Percentiles rank a stretch among this genome's conserved stretches.
These are phyloP conservation scores for Cubamyces lactineus DNA, from an alignment of 768 basidiomycete genomes.

Conservation along the genomic window DNA sequence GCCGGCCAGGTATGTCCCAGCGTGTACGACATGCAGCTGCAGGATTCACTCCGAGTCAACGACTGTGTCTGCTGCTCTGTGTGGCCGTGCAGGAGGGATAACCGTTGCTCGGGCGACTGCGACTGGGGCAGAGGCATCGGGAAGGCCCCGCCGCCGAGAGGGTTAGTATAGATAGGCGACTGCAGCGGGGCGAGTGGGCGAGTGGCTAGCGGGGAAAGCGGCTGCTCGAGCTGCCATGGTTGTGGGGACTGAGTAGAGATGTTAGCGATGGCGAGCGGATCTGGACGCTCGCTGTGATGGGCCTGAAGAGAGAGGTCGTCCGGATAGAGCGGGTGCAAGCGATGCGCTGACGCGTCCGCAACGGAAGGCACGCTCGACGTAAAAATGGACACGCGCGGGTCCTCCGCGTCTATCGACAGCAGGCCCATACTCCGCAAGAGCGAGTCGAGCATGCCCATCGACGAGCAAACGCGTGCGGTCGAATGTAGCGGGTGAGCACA, in stretches of 20 bases:
- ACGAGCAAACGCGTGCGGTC: conserved; percentile 53
- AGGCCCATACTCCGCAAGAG: conserved; percentile 53
- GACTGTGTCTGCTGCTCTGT: background rate
- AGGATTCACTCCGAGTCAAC: conserved; percentile 1
- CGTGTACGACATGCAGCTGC: conserved; percentile 44
- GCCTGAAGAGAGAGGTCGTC: background rate
- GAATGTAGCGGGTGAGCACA: conserved; percentile 69
- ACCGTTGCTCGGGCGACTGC: background rate
- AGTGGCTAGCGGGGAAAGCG: background rate
- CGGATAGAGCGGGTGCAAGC: background rate
- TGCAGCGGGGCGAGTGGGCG: background rate
- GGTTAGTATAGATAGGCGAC: background rate
- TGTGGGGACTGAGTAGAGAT: background rate
- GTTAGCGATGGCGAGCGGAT: background rate
- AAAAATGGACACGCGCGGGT: conserved; percentile 42
- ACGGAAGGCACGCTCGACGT: conserved; percentile 21
- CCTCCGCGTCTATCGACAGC: conserved; percentile 60
- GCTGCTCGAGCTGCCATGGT: conserved; percentile 2
- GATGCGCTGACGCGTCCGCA: conserved; percentile 1
- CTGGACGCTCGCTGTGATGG: background rate
- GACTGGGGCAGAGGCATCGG: background rate
- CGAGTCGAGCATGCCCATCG: conserved; percentile 65
- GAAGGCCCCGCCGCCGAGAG: background rate
- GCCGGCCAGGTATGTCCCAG: conserved; percentile 54
- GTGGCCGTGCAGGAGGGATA: background rate